Base-by-base conservation (phyloP, 2,329 filamentous ascomycete species). In the Xylariomycetidae sp. region DNA sequence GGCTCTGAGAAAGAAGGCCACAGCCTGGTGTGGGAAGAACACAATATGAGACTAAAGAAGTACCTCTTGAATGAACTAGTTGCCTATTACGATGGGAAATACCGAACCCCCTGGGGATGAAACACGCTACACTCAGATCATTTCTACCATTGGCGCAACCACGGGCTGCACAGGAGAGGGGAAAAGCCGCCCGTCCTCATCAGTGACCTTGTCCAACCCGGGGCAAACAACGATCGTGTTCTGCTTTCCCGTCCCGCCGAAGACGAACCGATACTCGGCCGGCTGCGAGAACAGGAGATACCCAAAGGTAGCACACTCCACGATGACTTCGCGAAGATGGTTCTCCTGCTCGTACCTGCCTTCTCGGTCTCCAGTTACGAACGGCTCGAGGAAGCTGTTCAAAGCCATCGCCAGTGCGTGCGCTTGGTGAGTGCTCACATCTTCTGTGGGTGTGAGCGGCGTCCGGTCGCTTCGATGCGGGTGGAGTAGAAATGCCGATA, bases 261-360 rank as follows among this genome's bases (percentile, higher is more conserved):
- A 52, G 2, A 29, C 27, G 31, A 64, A 58, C 1, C 40, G 35
- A 50, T 58, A 65, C 20, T 66, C 63, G 6, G 51, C 49, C 0
- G 63, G 62, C 31, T 68, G 64, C 4, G 64, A 68, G 19, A 68
- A 48, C 6, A 68, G 32, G 13, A 60, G 32, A 36, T 66, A 63
- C 9, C 65, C 65, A 17, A 68, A 49, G 31, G 54, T 60, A 13
- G 60, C 49, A 23, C 57, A 63, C 43, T 66, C 63, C 4, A 55
- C 38, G 13, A 65, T 58, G 10, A 67, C 53, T 10, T 53, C 57
- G 27, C 60, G 51, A 4, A 68, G 49, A 26, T 66, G 59, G 10
- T 47, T 53, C 32, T 52, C 48, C 42, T 66, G 63, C 27, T 59
- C 50, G 22, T 51, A 50, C 19, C 39, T 45, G 12, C 40, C 42